Evolutionary conservation across 208 protist species (phyloP).

Genomic region (Leishmania turanica): DNA sequence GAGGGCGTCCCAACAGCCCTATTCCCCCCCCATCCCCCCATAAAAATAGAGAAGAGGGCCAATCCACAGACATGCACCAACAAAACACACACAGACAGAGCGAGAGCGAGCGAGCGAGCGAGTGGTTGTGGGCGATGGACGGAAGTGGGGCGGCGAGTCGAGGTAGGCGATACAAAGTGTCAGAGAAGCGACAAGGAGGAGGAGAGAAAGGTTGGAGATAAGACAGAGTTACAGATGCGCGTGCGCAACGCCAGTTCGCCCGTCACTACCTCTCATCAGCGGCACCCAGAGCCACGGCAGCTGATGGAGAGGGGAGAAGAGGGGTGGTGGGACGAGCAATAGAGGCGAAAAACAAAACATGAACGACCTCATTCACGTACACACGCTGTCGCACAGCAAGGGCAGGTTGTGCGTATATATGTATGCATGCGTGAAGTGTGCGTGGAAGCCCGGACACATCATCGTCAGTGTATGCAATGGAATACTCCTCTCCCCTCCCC

Average conservation of each 20-base stretch:
- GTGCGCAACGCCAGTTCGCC: background rate
- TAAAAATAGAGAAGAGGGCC: background rate
- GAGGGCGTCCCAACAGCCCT: background rate
- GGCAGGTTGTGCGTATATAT: background rate
- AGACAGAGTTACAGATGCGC: background rate
- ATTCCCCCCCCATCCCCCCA: too few species aligned
- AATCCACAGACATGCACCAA: background rate
- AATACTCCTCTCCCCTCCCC: background rate
- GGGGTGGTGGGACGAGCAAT: background rate
- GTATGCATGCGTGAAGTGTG: background rate
- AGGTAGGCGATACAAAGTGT: background rate
- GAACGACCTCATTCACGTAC: background rate
- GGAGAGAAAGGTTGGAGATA: background rate
- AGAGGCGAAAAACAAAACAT: background rate
- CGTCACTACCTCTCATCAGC: background rate
- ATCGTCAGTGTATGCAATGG: background rate
- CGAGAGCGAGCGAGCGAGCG: background rate
- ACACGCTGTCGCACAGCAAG: background rate
- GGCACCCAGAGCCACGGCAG: background rate
- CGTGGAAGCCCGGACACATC: background rate
- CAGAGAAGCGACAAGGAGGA: background rate
- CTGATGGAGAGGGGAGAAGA: background rate
- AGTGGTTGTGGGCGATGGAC: background rate
- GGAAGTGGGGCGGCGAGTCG: background rate
- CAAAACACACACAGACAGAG: background rate